Base-by-base conservation (phyloP, 1,284 basidiomycete species). In the Cryptococcus sp. region DNA sequence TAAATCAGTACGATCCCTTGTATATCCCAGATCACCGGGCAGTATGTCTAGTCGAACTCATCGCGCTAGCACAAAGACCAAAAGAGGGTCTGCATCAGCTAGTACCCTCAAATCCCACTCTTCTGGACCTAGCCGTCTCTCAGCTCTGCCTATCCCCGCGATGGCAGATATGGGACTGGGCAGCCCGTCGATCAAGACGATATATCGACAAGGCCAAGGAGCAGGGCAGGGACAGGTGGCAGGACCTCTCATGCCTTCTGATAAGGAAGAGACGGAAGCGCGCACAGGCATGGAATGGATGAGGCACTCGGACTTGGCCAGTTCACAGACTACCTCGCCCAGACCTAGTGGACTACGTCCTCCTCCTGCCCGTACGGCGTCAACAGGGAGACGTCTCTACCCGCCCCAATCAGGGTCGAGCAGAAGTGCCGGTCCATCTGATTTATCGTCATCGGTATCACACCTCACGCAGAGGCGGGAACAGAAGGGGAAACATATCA, bases 211-310 rank as follows among this genome's bases (percentile, higher is more conserved):
- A 34, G 29, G 29, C 2, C 29, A 34, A 34, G 29, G 29, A 10
- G 29, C 5, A 34, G 29, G 29, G 13, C 29, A 34, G 13, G 29
- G 8, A 34, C 8, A 10, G 8, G 29, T 13, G 29, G 29, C 8
- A 10, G 8, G 29, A 34, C 29, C 29, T 34, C n/a, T 40, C 3
- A 34, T 41, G 37, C 16, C 8, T 19, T n/a, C 38, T 1, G 45
- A 48, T 5, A 22, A 37, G 11, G 46, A 45, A 20, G 50, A 46
- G 10, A 29, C 41, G 7, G 58, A 59, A 46, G 61, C 47, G 34
- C 45, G 50, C 34, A 52, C n/a, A 39, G 54, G 46, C 29, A 57
- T 63, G 58, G 61, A 63, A 52, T 63, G 61, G 61, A 59, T 63
- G 5, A 43, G 61, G 37, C 41, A 51, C 37, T 54, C 47, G 3